phyloP scores from a whole-genome alignment of 1,284 basidiomycete species.

The Rhodofomes roseus region DNA sequence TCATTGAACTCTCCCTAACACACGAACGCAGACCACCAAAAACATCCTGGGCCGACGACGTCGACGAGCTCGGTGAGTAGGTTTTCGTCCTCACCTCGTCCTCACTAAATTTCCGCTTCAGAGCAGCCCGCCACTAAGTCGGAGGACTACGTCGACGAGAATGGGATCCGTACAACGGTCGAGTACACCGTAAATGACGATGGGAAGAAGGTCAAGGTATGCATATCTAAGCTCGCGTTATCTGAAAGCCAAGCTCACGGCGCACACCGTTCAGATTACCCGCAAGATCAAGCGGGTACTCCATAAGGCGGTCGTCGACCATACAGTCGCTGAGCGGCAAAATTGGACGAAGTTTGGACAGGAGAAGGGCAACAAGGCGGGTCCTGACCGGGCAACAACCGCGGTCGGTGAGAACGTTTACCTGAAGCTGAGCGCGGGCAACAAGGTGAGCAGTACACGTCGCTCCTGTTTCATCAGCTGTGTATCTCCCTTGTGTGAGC shows the following conservation, averaged over 20 bases:
- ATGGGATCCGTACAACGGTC: conserved; percentile 84
- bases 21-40: conserved; percentile 35
- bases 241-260: background rate
- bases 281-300: conserved; percentile 85
- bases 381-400: conserved; percentile 93
- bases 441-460: conserved; percentile 53
- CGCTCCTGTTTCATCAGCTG: too few species aligned
- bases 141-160: conserved; percentile 78
- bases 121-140: conserved; percentile 38
- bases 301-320: conserved; percentile 91
- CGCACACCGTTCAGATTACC: conserved; percentile 57
- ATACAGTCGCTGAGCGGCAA: conserved; percentile 90
- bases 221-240: conserved; percentile 11
- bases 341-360: conserved; percentile 93
- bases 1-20: background rate
- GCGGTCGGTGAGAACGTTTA: conserved; percentile 91
- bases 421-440: conserved; percentile 84
- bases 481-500: too few species aligned
- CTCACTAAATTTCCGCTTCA: conserved; percentile 11
- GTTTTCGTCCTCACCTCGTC: background rate
- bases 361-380: conserved; percentile 85
- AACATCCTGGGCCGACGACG: conserved; percentile 82
- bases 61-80: conserved; percentile 64
- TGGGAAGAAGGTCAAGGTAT: conserved; percentile 92
- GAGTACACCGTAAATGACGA: conserved; percentile 89